Evolutionary conservation across 306 rosid genomes (phyloP).

Genomic region (Prunus mongolica): DNA sequence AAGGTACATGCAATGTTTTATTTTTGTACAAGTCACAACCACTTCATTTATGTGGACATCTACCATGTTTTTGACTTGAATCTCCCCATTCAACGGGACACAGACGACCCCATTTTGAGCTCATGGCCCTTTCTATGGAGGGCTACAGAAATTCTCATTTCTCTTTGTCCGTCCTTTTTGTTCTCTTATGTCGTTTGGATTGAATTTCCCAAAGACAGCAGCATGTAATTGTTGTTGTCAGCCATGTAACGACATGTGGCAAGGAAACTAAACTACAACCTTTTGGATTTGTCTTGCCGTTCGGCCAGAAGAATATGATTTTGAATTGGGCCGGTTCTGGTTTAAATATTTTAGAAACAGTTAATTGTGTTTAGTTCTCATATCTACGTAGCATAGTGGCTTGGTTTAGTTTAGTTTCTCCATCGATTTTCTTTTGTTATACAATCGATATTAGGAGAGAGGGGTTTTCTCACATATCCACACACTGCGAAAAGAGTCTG

Average conservation of each 20-base stretch:
- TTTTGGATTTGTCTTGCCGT: constrained; percentile 1
- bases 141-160: constrained; percentile 6
- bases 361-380: not conserved
- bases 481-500: too few species aligned
- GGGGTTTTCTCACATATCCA: too few species aligned
- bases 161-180: constrained; percentile 17
- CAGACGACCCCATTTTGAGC: constrained; percentile 8
- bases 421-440: too few species aligned
- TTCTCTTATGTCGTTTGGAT: constrained; percentile 4
- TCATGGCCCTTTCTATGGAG: not conserved
- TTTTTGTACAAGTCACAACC: not conserved
- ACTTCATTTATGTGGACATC: constrained; percentile 9
- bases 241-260: constrained; percentile 6
- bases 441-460: too few species aligned
- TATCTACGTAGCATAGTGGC: not conserved
- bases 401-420: too few species aligned
- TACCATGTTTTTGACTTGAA: constrained; percentile 15
- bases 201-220: not conserved
- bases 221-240: constrained; percentile 7
- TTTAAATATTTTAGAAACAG: not conserved
- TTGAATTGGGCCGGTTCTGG: not conserved
- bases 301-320: not conserved
- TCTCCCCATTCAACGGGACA: constrained; percentile 2
- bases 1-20: not conserved
- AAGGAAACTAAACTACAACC: not conserved